Percentiles rank a stretch among this genome's conserved stretches.
phyloP scores from a whole-genome alignment of 306 rosid species.

The Hippophae rhamnoides region DNA sequence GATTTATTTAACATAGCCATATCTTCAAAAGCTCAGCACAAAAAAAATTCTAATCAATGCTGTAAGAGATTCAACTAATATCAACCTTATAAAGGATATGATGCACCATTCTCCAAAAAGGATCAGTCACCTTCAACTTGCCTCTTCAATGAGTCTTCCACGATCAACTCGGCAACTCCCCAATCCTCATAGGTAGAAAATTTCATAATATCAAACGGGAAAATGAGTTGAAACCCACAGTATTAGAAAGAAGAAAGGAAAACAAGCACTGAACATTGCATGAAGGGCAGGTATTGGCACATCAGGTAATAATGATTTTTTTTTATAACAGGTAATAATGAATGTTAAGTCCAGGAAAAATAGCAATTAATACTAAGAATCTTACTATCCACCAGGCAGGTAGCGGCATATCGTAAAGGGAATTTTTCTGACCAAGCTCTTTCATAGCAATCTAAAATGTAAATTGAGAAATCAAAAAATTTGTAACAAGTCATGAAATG shows the following conservation, averaged over 20 bases:
- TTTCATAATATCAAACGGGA: background rate
- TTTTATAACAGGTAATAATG: background rate
- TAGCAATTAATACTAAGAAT: background rate
- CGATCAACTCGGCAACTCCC: slow-evolving; percentile 95
- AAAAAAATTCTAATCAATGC: too few relatives aligned
- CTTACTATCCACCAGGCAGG: slow-evolving; percentile 95
- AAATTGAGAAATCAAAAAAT: background rate
- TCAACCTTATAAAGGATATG: background rate
- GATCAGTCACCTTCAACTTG: slow-evolving; percentile 87
- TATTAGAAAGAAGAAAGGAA: background rate
- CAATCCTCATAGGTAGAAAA: slow-evolving; percentile 78
- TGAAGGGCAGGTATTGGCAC: background rate
- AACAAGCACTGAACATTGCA: background rate
- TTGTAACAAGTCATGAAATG: background rate
- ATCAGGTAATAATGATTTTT: too few relatives aligned
- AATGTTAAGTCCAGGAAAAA: background rate
- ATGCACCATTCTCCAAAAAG: background rate
- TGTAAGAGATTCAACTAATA: too few relatives aligned
- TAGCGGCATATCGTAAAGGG: slow-evolving; percentile 95
- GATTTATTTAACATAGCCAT: too few relatives aligned
- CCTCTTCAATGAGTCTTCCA: slow-evolving; percentile 98
- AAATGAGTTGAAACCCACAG: background rate
- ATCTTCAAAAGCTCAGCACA: too few relatives aligned
- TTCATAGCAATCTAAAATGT: slow-evolving; percentile 74
- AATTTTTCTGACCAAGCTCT: slow-evolving; percentile 90